Base-by-base conservation (phyloP, 345 rosid species). In the Ceriops tagal region DNA sequence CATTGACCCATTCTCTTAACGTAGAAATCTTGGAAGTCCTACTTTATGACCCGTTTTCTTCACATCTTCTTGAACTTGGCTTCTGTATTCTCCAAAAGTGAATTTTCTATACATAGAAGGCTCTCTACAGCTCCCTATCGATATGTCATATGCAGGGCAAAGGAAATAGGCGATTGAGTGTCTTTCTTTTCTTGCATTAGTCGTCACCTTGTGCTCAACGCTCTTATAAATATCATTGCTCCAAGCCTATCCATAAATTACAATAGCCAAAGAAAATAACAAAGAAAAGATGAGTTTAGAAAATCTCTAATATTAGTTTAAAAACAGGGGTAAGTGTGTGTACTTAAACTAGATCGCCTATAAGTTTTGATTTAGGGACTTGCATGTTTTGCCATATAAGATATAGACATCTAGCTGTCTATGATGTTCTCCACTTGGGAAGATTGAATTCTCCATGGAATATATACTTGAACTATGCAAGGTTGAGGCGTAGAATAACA, bases 141-240 rank as follows among this genome's bases (percentile, higher is more conserved):
- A 64, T 5, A 90, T 75, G 31, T 86, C 87, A 35, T 81, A 66
- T 0, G 87, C 82, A 6, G 93, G 93, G 80, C 93, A 88, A 1
- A 88, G 80, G 73, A 88, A 88, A 75, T 84, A 88, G 61, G 93
- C 93, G 8, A 80, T 43, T 19, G 90, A 84, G 58, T 78, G 83
- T 77, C 93, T 73, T 61, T 86, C 93, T 67, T 21, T 74, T 75
- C 71, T 69, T 62, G 49, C 64, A 67, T 88, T 86, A 1, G 87
- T 72, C 70, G 79, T 65, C 69, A 86, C 93, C 66, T 73, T 84
- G 71, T 88, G 93, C 74, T 88, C 84, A 73, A 84, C 90, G 32
- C 93, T 88, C 67, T 73, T 86, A 58, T 88, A 88, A 5, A 76
- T 66, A 53, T 88, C 85, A 62, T 88, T 88, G 83, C 90, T 88